A percentile compares a stretch with the other conserved stretches of the same genome.
Evolutionary conservation across 176 grass and related monocot genomes (phyloP).

Genomic region (Guadua angustifolia): DNA sequence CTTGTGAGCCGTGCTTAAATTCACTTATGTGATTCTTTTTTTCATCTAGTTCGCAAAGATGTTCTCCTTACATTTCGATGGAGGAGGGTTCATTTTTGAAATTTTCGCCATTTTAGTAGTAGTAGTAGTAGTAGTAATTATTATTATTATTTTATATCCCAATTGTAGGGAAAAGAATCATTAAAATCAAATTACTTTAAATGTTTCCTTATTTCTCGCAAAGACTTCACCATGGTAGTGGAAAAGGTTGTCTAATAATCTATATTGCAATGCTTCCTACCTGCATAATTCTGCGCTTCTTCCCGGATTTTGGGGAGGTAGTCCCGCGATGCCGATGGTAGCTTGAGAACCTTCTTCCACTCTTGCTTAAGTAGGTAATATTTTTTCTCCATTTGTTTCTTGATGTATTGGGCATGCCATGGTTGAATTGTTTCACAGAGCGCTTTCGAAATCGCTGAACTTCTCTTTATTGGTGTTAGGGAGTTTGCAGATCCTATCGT

Average conservation of each 20-base stretch:
- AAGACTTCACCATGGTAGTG: neutral
- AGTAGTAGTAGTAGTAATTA: too few relatives aligned
- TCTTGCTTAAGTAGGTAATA: conserved; percentile 95
- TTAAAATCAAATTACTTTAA: neutral
- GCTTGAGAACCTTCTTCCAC: conserved; percentile 77
- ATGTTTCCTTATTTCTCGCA: conserved; percentile 35
- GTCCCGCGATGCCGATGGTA: conserved; percentile 89
- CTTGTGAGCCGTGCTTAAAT: conserved; percentile 51
- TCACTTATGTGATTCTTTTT: neutral
- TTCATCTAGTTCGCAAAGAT: neutral
- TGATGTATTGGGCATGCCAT: neutral
- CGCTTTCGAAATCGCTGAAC: neutral
- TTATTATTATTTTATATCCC: neutral
- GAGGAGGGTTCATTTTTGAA: neutral
- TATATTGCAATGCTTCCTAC: conserved; percentile 32
- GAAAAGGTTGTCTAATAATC: conserved; percentile 9
- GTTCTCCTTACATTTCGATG: neutral
- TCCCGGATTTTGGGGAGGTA: conserved; percentile 94
- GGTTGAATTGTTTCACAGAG: neutral
- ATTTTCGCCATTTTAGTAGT: too few relatives aligned
- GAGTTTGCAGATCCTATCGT: conserved; percentile 80
- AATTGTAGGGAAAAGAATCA: conserved; percentile 2
- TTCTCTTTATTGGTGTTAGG: conserved; percentile 45
- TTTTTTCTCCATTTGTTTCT: neutral
- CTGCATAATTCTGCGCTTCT: conserved; percentile 93